A percentile compares a stretch with the other conserved stretches of the same genome.
These are phyloP conservation scores for Oxytropis ochrocephala DNA, from an alignment of 306 rosid genomes.

Conservation along the genomic window DNA sequence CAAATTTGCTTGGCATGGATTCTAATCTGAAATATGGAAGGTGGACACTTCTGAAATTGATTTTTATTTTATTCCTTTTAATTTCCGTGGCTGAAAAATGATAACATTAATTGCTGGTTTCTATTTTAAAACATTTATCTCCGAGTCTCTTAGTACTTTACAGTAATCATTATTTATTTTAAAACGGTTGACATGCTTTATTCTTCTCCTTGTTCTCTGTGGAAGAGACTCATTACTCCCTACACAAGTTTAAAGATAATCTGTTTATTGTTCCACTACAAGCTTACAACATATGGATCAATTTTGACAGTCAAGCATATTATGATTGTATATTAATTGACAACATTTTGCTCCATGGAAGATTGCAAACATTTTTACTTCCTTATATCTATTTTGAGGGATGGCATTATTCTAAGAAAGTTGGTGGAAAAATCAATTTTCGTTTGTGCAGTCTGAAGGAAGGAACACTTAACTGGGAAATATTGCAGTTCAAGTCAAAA, in stretches of 20 bases:
- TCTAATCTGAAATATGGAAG: slow-evolving; percentile 69
- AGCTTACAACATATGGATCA: neutral
- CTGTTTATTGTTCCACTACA: neutral
- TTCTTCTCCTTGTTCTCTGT: neutral
- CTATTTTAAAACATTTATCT: neutral
- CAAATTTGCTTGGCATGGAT: slow-evolving; percentile 88
- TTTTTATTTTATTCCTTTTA: slow-evolving; percentile 4
- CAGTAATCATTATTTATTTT: neutral
- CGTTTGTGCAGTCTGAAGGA: slow-evolving; percentile 66
- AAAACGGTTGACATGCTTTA: neutral
- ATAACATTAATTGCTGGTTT: neutral
- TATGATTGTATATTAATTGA: neutral
- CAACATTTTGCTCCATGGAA: slow-evolving; percentile 6
- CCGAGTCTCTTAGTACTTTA: neutral
- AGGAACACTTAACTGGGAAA: slow-evolving; percentile 86
- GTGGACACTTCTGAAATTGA: slow-evolving; percentile 33
- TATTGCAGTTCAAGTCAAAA: slow-evolving; percentile 81
- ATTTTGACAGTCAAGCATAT: slow-evolving; percentile 1
- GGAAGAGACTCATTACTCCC: neutral
- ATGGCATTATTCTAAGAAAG: neutral
- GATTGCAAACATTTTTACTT: neutral
- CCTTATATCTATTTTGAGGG: neutral
- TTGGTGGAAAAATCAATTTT: slow-evolving; percentile 4
- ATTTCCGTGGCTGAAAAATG: neutral
- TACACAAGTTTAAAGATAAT: neutral